A percentile compares a stretch with the other conserved stretches of the same genome.
phyloP scores from a whole-genome alignment of 2,329 filamentous ascomycete species.

The Endocalyx cinctus region DNA sequence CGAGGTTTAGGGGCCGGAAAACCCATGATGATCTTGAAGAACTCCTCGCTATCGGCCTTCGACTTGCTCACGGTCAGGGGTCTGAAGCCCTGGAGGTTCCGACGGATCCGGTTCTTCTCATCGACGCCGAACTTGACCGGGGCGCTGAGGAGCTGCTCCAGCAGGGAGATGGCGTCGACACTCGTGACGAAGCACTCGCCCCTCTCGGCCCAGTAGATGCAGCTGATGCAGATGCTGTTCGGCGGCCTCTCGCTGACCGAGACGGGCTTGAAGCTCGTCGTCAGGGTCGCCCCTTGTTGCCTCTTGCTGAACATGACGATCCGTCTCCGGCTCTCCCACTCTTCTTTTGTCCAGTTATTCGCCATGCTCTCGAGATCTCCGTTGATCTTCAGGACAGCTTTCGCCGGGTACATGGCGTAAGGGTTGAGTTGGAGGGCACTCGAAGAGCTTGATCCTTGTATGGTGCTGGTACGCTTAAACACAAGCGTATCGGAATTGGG shows the following conservation, averaged over 20 bases:
- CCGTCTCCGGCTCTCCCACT: slow-evolving; percentile 72
- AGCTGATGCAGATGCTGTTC: slow-evolving; percentile 91
- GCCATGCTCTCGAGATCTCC: slow-evolving; percentile 84
- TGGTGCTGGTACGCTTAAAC: slow-evolving; percentile 53
- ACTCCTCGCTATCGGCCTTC: slow-evolving; percentile 88
- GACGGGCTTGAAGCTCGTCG: slow-evolving; percentile 74
- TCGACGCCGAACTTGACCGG: slow-evolving; percentile 84
- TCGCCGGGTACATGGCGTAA: slow-evolving; percentile 76
- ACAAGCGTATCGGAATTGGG: slow-evolving; percentile 41
- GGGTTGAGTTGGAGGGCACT: slow-evolving; percentile 59
- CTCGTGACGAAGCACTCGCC: slow-evolving; percentile 89
- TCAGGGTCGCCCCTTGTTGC: slow-evolving; percentile 77
- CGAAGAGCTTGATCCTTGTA: slow-evolving; percentile 33
- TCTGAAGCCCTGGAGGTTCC: slow-evolving; percentile 91
- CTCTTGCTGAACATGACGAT: slow-evolving; percentile 84
- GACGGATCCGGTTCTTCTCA: slow-evolving; percentile 95
- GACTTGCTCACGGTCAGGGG: slow-evolving; percentile 91
- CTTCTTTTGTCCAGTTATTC: slow-evolving; percentile 75
- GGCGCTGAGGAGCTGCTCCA: slow-evolving; percentile 79
- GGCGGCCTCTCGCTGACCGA: slow-evolving; percentile 72
- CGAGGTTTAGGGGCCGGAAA: slow-evolving; percentile 92
- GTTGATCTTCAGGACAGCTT: slow-evolving; percentile 78
- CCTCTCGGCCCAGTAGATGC: slow-evolving; percentile 95
- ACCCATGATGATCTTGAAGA: slow-evolving; percentile 98
- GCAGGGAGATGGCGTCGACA: slow-evolving; percentile 91